Evolutionary conservation across 2,329 filamentous ascomycete species (phyloP).

Genomic region (Erysiphe neolycopersici): DNA sequence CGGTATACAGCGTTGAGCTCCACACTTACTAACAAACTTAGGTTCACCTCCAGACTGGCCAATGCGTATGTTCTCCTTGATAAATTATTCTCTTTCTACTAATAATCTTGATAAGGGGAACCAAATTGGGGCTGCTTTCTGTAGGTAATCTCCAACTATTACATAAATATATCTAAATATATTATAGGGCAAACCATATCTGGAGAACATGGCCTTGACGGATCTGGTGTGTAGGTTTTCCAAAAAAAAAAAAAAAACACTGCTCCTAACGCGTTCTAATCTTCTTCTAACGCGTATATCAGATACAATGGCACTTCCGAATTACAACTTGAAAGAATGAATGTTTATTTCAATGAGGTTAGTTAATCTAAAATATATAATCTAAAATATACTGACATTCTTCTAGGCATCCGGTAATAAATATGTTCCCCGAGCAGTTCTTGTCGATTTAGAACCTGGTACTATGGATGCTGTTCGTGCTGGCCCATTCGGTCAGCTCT

Average conservation of each 20-base stretch:
- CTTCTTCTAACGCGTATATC: constrained; percentile 12
- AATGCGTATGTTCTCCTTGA: constrained; percentile 47
- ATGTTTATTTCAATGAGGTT: constrained; percentile 96
- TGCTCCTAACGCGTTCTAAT: constrained; percentile 1
- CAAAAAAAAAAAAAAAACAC: not conserved
- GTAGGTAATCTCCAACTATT: constrained; percentile 21
- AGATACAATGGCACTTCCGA: constrained; percentile 96
- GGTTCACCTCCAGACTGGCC: constrained; percentile 99
- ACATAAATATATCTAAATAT: constrained; percentile 16
- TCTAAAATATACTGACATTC: constrained; percentile 9
- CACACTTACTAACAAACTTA: constrained; percentile 23
- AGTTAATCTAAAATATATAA: not conserved
- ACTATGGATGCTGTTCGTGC: constrained; percentile 99
- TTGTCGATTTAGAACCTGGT: constrained; percentile 97
- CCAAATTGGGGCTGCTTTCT: constrained; percentile 99
- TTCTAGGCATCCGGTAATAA: constrained; percentile 79
- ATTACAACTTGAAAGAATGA: constrained; percentile 99
- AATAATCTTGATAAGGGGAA: constrained; percentile 47
- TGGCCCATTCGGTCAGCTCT: constrained; percentile 93
- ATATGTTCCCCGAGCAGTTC: constrained; percentile 96
- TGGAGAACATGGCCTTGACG: constrained; percentile 88
- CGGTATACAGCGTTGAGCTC: constrained; percentile 11
- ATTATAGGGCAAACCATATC: constrained; percentile 47
- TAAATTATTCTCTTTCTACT: not conserved
- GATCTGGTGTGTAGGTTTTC: constrained; percentile 63